Evolutionary conservation across 2,329 filamentous ascomycete species (phyloP), one percentile per base, ranked within the genome.

Genomic region (Monilinia fructicola): DNA sequence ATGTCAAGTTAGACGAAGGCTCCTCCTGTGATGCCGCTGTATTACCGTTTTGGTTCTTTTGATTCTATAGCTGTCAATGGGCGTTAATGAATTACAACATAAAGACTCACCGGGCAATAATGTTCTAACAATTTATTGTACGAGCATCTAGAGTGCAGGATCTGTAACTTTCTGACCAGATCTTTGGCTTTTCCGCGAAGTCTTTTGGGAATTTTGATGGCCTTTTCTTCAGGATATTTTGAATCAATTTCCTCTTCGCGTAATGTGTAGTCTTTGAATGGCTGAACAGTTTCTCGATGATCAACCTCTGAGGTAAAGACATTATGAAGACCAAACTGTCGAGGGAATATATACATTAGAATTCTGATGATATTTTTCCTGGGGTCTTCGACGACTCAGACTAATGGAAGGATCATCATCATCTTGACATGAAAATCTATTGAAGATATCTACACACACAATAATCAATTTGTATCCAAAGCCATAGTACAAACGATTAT

Each of bases 331-430:
- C 87, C 86, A 74, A 97, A 98, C 74, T 98, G 93, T 14, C 89
- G 84, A 42, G 95, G 95, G 72, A 99, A 99, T 1, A 99, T 88
- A 77, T 98, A 94, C 81, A 94, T 95, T 85, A 97, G 86, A 26
- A 96, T 78, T 71, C 90, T 91, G 14, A 87, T 74, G 0, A 87
- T 90, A 69, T 89, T 84, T 84, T 16, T 60, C n/a, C 44, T 50
- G 28, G 0, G 63, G 63, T 40, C 31, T n/a, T 65, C 54, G 26
- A 40, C 38, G 38, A 64, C 21, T 54, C 28, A 18, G 21, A 28
- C 28, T 23, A 18, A 42, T 42, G 12, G 40, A 42, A 42, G 40
- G 23, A 18, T 60, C 38, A 42, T n/a, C 7, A 64, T 60, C 46
- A 12, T 21, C 40, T 58, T 46, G 38, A 31, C 21, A 73, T 46